These are phyloP conservation scores for Raffaelea albimanens DNA, from an alignment of 2,329 filamentous ascomycete species.

Conservation along the genomic window DNA sequence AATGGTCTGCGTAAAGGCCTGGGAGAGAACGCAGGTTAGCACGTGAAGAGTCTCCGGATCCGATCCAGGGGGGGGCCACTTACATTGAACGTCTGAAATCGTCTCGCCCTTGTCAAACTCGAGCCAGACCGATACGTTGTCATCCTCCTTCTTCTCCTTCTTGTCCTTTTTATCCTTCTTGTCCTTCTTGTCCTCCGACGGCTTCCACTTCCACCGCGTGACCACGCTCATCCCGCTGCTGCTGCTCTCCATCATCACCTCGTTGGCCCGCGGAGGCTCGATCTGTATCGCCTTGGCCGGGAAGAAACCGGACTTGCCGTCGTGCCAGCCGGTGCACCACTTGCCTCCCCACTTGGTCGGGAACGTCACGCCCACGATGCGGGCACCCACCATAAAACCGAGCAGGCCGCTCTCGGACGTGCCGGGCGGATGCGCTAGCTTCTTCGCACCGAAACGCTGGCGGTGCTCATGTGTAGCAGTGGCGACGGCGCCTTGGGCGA, in stretches of 20 bases:
- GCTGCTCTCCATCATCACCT: constrained; percentile 36
- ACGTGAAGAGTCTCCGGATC: too few relatives aligned
- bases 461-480: constrained; percentile 25
- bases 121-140: constrained; percentile 38
- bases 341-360: constrained; percentile 42
- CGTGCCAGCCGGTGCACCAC: constrained; percentile 49
- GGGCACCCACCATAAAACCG: constrained; percentile 35
- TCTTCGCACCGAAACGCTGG: constrained; percentile 23
- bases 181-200: constrained; percentile 15
- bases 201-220: constrained; percentile 43
- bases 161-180: background rate
- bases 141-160: constrained; percentile 8
- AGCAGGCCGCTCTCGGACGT: constrained; percentile 21
- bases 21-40: background rate
- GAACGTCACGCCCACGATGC: constrained; percentile 41
- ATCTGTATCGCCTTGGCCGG: constrained; percentile 39
- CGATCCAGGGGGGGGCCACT: too few relatives aligned
- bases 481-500: constrained; percentile 22
- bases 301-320: constrained; percentile 39
- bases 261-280: constrained; percentile 33
- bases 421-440: constrained; percentile 21
- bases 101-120: constrained; percentile 56
- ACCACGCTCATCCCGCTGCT: constrained; percentile 38
- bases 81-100: constrained; percentile 54
- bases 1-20: constrained; percentile 22